These are phyloP conservation scores for Chalara sp. DNA, from an alignment of 2,329 filamentous ascomycete species.

Conservation along the genomic window DNA sequence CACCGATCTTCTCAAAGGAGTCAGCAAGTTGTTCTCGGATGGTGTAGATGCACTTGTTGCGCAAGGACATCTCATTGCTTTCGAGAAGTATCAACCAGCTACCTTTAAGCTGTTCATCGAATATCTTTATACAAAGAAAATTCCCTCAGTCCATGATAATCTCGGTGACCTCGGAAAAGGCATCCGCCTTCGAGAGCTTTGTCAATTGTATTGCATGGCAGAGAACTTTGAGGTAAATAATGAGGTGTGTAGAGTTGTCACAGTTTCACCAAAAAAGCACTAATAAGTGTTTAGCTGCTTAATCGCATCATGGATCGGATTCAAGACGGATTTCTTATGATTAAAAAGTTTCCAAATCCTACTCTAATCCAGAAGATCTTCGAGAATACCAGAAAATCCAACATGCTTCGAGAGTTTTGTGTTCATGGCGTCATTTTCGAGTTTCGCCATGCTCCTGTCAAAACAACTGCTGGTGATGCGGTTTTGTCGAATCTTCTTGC, in stretches of 20 bases:
- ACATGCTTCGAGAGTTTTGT: conserved; percentile 14
- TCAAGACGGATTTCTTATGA: conserved; percentile 16
- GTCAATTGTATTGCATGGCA: conserved; percentile 14
- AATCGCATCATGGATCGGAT: conserved; percentile 20
- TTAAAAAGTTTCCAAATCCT: conserved; percentile 7
- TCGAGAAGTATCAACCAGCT: conserved; percentile 2
- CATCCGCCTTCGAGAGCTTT: conserved; percentile 7
- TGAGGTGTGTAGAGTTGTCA: background rate
- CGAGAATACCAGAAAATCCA: conserved; percentile 1
- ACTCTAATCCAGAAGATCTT: conserved; percentile 12
- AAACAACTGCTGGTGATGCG: background rate
- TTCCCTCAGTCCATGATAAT: conserved; percentile 6
- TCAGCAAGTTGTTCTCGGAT: background rate
- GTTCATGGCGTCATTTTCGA: conserved; percentile 6
- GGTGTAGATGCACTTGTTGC: background rate
- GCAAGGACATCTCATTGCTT: background rate
- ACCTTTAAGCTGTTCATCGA: conserved; percentile 17
- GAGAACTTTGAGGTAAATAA: conserved; percentile 9
- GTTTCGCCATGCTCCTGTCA: background rate
- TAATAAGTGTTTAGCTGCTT: background rate
- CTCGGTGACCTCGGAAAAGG: background rate
- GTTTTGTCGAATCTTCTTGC: conserved; percentile 2
- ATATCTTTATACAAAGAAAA: conserved; percentile 10
- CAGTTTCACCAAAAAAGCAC: background rate
- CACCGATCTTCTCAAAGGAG: conserved; percentile 9